Percentiles rank a stretch among this genome's conserved stretches.
Conservation (phyloP, 176 grass and related monocot species). For the Zizania latifolia region DNA sequence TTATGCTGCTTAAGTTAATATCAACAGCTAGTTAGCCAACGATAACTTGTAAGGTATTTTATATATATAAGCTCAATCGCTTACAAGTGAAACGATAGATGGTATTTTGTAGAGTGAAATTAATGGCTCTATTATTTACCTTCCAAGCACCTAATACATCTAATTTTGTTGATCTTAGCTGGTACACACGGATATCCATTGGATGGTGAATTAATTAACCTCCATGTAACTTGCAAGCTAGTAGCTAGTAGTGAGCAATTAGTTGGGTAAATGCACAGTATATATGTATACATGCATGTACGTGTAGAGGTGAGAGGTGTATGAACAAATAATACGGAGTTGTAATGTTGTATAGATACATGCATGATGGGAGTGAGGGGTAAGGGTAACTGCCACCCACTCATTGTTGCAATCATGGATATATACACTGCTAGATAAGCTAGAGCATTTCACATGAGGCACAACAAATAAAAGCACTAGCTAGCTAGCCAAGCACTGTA, state of each 20-base stretch:
- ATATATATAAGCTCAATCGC: neutral
- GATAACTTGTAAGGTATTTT: neutral
- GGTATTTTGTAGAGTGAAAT: too few relatives aligned
- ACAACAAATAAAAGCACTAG: constrained; percentile 33
- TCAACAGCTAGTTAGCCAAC: neutral
- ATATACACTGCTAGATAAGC: neutral
- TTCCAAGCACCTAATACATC: neutral
- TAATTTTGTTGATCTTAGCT: neutral
- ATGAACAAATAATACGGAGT: too few relatives aligned
- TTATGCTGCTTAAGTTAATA: neutral
- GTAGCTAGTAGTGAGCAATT: neutral
- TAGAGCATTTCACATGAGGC: constrained; percentile 34
- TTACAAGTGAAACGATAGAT: neutral
- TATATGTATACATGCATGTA: too few relatives aligned
- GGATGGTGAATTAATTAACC: neutral
- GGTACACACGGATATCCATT: neutral
- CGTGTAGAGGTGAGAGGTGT: too few relatives aligned
- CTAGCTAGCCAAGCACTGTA: neutral
- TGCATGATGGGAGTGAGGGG: constrained; percentile 14
- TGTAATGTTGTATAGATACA: constrained; percentile 16
- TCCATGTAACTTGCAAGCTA: too few relatives aligned
- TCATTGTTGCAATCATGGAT: constrained; percentile 77
- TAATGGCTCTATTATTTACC: too few relatives aligned
- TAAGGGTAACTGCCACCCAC: constrained; percentile 70
- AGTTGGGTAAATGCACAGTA: neutral